Conservation (phyloP, 257 asterid species). For the Gynochthodes officinalis region DNA sequence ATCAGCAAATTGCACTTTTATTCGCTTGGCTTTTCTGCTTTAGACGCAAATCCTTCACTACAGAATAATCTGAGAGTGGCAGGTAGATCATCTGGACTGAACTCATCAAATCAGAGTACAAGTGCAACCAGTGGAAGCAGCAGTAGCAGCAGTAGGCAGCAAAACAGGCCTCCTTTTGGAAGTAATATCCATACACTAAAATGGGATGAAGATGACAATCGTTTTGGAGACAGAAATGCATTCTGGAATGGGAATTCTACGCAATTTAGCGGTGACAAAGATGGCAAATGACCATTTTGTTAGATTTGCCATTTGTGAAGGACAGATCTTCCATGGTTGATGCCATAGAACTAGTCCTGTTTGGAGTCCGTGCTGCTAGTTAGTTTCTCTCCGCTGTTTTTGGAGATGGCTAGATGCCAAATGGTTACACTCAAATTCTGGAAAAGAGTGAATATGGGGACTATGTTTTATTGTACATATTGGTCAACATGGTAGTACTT, state of each 20-base stretch:
- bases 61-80: slow-evolving; percentile 37
- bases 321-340: neutral
- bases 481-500: too few relatives aligned
- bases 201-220: slow-evolving; percentile 58
- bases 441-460: too few relatives aligned
- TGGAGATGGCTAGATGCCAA: too few relatives aligned
- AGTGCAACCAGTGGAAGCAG: slow-evolving; percentile 23
- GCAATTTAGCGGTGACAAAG: slow-evolving; percentile 69
- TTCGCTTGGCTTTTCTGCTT: slow-evolving; percentile 6
- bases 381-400: neutral
- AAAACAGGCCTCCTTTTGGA: slow-evolving; percentile 44
- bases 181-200: slow-evolving; percentile 84
- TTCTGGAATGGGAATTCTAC: slow-evolving; percentile 98
- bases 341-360: too few relatives aligned
- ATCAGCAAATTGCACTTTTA: slow-evolving; percentile 1
- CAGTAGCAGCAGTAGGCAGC: slow-evolving; percentile 38
- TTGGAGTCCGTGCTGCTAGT: neutral
- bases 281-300: slow-evolving; percentile 21
- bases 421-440: too few relatives aligned
- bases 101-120: slow-evolving; percentile 33
- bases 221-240: slow-evolving; percentile 52
- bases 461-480: too few relatives aligned
- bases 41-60: slow-evolving; percentile 57
- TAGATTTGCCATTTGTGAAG: neutral
- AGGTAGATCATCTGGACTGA: slow-evolving; percentile 28